Base-by-base conservation (phyloP, 2,329 filamentous ascomycete species). In the Verticillium tricorpus region DNA sequence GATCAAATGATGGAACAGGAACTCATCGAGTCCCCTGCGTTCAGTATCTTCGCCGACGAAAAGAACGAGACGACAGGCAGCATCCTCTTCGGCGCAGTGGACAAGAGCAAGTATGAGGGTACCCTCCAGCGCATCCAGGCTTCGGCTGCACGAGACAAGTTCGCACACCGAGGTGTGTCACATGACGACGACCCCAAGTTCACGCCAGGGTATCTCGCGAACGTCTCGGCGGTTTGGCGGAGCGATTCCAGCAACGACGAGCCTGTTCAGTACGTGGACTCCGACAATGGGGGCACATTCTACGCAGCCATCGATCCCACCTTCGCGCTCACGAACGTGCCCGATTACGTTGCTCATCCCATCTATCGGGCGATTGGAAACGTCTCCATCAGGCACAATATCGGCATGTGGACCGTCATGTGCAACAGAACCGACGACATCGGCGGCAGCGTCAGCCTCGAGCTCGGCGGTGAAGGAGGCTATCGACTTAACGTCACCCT, bases 41-140 rank as follows among this genome's bases (percentile, higher is more conserved):
- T 90, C 75, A 91, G 87, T 63, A 73, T 92, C 22, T 92, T 88
- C 78, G 77, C 85, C 56, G 77, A 62, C 1, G 64, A 62, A 22
- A 50, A 55, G 64, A 58, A 8, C 34, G 40, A 35, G n/a, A 19
- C 31, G 31, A 57, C 56, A 5, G 56, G 56, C 32, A 19, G 32
- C 56, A 54, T 65, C 3, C 56, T 65, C 2, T 37, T 65, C 17
- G 63, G 62, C 25, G 63, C 63, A 1, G 34, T 65, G 34, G 63
- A 65, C 56, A 62, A 39, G 35, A 63, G 62, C 19, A 62, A 62
- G 19, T 63, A 60, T 39, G 57, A 60, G 0, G 68, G 67, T 39
- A 67, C 67, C 45, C 70, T 78, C 40, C 31, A 40, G 15, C 63
- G 63, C 0, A 40, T 65, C 3, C 58, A 58, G 2, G 56, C 57